Percentiles rank a stretch among this genome's conserved stretches.
phyloP scores from a whole-genome alignment of 2,329 filamentous ascomycete species.

The Emergomyces pasteurianus region DNA sequence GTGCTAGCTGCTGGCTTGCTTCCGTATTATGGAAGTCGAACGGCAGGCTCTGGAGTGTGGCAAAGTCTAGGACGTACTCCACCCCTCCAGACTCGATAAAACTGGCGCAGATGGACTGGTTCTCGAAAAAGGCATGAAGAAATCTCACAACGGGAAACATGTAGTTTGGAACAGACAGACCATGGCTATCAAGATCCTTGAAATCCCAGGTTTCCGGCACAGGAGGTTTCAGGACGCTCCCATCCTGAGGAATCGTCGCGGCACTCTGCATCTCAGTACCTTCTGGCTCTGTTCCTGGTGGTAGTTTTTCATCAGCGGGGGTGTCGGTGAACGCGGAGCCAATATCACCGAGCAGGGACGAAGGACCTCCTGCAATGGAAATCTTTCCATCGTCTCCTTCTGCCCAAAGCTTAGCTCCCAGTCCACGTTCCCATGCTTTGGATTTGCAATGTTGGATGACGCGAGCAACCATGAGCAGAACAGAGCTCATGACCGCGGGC shows the following conservation, averaged over 20 bases:
- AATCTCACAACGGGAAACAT: constrained; percentile 68
- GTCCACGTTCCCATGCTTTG: constrained; percentile 55
- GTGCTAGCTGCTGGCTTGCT: constrained; percentile 57
- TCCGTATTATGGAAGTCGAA: constrained; percentile 57
- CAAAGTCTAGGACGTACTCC: constrained; percentile 72
- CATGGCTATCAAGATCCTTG: constrained; percentile 39
- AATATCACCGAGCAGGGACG: constrained; percentile 24
- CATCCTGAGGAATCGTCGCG: constrained; percentile 1
- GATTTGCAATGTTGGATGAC: constrained; percentile 62
- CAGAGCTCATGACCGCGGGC: constrained; percentile 66
- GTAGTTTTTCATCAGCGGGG: constrained; percentile 13
- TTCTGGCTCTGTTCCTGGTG: constrained; percentile 20
- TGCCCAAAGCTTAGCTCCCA: constrained; percentile 68
- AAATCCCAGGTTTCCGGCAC: constrained; percentile 25
- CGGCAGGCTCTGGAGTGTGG: constrained; percentile 67
- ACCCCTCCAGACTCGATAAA: constrained; percentile 73
- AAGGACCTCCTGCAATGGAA: constrained; percentile 45
- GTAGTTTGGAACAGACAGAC: constrained; percentile 52
- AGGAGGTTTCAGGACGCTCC: constrained; percentile 15
- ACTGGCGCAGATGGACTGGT: constrained; percentile 55
- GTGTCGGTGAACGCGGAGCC: constrained; percentile 18
- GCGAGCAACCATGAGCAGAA: constrained; percentile 77
- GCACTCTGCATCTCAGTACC: constrained; percentile 8
- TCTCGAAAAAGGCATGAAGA: constrained; percentile 63
- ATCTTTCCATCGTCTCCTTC: constrained; percentile 47